Evolutionary conservation across 257 asterid genomes (phyloP).

Genomic region (Vinca minor): DNA sequence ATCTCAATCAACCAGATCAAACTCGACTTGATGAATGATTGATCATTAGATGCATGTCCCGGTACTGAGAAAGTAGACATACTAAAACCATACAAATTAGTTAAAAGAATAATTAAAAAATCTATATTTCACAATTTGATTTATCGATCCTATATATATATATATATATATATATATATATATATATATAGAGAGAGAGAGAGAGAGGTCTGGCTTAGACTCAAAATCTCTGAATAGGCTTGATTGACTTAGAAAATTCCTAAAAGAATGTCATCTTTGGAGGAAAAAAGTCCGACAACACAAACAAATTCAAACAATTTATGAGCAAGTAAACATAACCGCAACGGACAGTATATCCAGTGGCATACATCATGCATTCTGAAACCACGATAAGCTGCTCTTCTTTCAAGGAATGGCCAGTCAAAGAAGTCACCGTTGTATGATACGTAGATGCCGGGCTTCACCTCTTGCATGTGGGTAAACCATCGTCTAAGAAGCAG

Average conservation of each 20-base stretch:
- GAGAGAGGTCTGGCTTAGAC: neutral
- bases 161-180: no score
- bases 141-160: neutral
- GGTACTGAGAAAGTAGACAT: neutral
- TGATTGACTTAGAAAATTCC: neutral
- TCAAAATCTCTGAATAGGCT: neutral
- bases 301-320: neutral
- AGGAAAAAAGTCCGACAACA: neutral
- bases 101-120: no score
- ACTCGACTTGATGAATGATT: neutral
- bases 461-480: slow-evolving; percentile 82
- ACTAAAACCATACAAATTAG: no score
- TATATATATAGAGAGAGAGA: neutral
- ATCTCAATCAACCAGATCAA: neutral
- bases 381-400: slow-evolving; percentile 86
- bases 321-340: neutral
- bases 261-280: neutral
- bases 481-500: slow-evolving; percentile 82
- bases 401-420: slow-evolving; percentile 91
- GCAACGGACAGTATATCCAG: slow-evolving; percentile 3
- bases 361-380: slow-evolving; percentile 61
- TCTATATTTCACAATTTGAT: neutral
- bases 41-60: neutral
- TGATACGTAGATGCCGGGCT: slow-evolving; percentile 93
- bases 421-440: slow-evolving; percentile 98